These are phyloP conservation scores for Glomus cerebriforme DNA, from an alignment of 192 early-diverging fungal species.

Conservation along the genomic window DNA sequence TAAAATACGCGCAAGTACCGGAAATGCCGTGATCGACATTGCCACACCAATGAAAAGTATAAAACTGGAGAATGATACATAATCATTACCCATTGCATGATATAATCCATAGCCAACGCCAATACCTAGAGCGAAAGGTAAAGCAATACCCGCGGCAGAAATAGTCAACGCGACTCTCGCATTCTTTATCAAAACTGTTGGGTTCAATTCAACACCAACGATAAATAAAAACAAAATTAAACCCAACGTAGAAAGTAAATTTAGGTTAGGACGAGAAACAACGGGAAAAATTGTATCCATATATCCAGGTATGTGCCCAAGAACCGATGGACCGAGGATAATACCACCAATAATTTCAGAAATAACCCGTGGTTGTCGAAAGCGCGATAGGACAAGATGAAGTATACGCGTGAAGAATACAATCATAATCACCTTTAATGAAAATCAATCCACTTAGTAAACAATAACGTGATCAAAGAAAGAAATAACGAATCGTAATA, in stretches of 20 bases:
- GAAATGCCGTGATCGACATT: constrained; percentile 93
- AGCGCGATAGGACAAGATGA: constrained; percentile 55
- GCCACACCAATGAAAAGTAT: constrained; percentile 88
- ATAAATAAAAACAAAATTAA: constrained; percentile 89
- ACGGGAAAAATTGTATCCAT: constrained; percentile 70
- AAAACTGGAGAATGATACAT: constrained; percentile 66
- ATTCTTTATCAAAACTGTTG: constrained; percentile 56
- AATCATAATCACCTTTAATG: constrained; percentile 59
- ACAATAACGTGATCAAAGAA: background rate
- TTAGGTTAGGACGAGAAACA: constrained; percentile 68
- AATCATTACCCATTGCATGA: constrained; percentile 47
- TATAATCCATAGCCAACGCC: constrained; percentile 77
- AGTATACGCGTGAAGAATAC: constrained; percentile 73
- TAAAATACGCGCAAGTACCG: constrained; percentile 92
- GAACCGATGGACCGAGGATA: constrained; percentile 82
- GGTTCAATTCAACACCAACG: constrained; percentile 85
- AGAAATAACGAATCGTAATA: too few relatives aligned
- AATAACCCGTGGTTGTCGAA: constrained; percentile 86
- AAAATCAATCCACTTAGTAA: background rate
- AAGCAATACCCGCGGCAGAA: constrained; percentile 74
- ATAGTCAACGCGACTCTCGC: constrained; percentile 60
- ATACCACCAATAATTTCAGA: constrained; percentile 92
- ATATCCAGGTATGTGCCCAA: constrained; percentile 75
- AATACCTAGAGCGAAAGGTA: constrained; percentile 79
- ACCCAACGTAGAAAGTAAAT: constrained; percentile 83